Base-by-base conservation (phyloP, 306 rosid species). In the Pterocarpus macrocarpus region DNA sequence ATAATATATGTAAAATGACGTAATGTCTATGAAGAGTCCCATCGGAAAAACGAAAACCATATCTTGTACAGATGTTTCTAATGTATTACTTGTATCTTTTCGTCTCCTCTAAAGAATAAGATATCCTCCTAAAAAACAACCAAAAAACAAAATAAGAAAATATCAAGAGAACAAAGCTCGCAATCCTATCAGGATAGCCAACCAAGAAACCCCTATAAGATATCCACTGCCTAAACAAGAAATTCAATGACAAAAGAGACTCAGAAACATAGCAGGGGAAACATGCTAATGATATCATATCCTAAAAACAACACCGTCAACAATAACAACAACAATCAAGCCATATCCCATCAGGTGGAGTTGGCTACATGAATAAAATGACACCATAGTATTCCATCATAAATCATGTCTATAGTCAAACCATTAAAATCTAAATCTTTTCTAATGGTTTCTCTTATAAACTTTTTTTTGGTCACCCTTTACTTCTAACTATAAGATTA, bases 191-290 rank as follows among this genome's bases (percentile, higher is more conserved):
- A 52, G 39, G 45, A 36, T 36, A 38, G 32, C 57, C 33, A 4
- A 58, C 32, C 32, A 28, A 3, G 67, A 57, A 5, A 74, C 36
- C 14, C 56, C 32, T 13, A 22, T 39, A 28, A 17, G 33, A 33
- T 36, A 36, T 9, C 55, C 72, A 70, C 67, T 33, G 28, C 28
- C 28, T 12, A 32, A 53, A 41, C 49, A 73, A 1, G 34, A 57
- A 81, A 33, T 55, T 73, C 43, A 33, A n/a, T 30, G 30, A 52
- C 22, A 67, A 33, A 65, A 33, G 16, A 43, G 35, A 80, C 8
- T 12, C 73, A 71, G 43, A 12, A 62, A 36, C 57, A 11, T 34
- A 47, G 9, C 10, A 36, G 34, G 7, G 56, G 38, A 72, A 63
- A 69, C 4, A 47, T 3, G 8, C 35, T 33, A 47, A 34, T 28